Conservation (phyloP, 2,329 filamentous ascomycete genomes). For the Fusarium staphyleae region DNA sequence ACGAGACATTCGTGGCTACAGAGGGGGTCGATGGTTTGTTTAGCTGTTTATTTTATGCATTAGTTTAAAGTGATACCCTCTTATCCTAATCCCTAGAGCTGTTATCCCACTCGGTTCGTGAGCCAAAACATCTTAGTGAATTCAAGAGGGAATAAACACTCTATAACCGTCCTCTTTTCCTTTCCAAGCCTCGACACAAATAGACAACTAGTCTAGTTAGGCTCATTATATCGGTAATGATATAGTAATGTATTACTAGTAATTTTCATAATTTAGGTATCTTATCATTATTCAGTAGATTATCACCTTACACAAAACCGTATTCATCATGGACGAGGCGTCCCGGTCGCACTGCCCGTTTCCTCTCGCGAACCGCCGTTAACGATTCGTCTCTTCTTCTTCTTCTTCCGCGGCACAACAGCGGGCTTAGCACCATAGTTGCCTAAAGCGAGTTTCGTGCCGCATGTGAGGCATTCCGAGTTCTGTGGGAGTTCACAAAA, state of each 20-base stretch:
- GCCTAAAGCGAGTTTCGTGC: constrained; percentile 77
- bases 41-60: not conserved
- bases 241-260: too few species aligned
- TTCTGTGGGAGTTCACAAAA: constrained; percentile 74
- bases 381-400: constrained; percentile 74
- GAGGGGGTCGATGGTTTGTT: not conserved
- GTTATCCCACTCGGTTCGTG: not conserved
- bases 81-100: constrained; percentile 33
- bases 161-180: too few species aligned
- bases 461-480: constrained; percentile 82
- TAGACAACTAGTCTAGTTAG: too few species aligned
- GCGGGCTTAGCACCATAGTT: constrained; percentile 78
- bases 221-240: too few species aligned
- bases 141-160: too few species aligned
- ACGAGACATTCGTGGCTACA: not conserved
- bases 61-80: constrained; percentile 40
- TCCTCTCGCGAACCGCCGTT: constrained; percentile 62
- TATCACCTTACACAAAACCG: not conserved
- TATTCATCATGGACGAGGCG: constrained; percentile 55
- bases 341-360: constrained; percentile 66
- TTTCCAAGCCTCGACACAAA: too few species aligned
- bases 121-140: too few species aligned
- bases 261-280: constrained; percentile 20
- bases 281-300: constrained; percentile 40
- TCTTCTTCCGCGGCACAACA: constrained; percentile 75